Evolutionary conservation across 495 filamentous ascomycete species (phyloP), one percentile per base, ranked within the genome.

Genomic region (Articulospora tetracladia): DNA sequence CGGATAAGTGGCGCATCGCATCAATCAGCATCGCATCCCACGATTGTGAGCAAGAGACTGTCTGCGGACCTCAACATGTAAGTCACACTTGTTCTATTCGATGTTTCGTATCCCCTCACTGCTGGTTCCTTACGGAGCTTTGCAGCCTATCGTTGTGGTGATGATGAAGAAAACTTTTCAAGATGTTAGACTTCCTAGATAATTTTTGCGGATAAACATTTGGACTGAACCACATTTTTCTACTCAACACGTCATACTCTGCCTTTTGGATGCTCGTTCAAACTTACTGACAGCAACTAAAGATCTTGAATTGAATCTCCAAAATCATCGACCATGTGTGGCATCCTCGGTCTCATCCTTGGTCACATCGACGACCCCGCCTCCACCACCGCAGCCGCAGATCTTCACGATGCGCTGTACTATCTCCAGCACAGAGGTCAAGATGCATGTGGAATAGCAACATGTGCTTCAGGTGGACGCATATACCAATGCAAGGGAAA

Each of bases 401-500:
- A 95, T 68, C 79, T 96, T 30, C 93, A 96, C 76, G 92, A 97
- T 72, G 88, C 89, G 12, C 81, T 96, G 13, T 96, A 94, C 72
- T 86, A 92, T 63, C 84, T 97, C 15, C 92, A 92, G 74, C 88
- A 88, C 53, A 75, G 92, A 67, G 91, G 92, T 55, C 91, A 97
- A 70, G 93, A 97, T 87, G 93, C 93, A 24, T 92, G 89, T 52
- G 93, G 93, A 53, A 93, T 96, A 53, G 82, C 86, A 6, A 92
- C 87, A 23, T 96, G 90, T 67, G 86, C 83, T 4, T 71, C 80
- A 0, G 89, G 90, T 15, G 92, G 93, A 61, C 82, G 89, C 13
- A 88, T 97, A 58, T 92, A 86, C 73, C 92, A 96, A 66, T 86
- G 90, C 72, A 97, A 97, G 76, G 90, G 92, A 55, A 93, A 93